Conservation (phyloP, 2,329 filamentous ascomycete genomes). For the Kalaharituber pfeilii region DNA sequence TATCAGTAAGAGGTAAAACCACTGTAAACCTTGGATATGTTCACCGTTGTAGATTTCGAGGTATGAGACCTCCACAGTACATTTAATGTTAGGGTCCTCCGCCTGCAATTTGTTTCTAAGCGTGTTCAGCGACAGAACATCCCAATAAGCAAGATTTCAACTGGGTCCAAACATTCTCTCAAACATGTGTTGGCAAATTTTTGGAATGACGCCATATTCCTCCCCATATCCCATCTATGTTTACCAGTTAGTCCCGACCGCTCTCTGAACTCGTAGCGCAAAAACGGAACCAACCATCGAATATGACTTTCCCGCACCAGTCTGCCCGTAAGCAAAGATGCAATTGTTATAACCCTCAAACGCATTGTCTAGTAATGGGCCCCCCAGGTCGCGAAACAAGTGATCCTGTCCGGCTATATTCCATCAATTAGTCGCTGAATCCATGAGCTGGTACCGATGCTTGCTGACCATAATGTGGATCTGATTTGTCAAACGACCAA, state of each 20-base stretch:
- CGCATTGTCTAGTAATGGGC: constrained; percentile 86
- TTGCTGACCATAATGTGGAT: constrained; percentile 47
- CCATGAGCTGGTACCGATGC: background rate
- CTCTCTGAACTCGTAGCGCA: background rate
- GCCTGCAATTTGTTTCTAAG: constrained; percentile 32
- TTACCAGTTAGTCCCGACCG: constrained; percentile 9
- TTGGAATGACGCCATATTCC: constrained; percentile 87
- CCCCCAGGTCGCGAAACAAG: constrained; percentile 72
- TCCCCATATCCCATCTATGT: constrained; percentile 88
- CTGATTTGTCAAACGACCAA: constrained; percentile 84
- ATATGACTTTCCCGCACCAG: constrained; percentile 95
- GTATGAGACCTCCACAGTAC: constrained; percentile 95
- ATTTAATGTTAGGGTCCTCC: constrained; percentile 57
- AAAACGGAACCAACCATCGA: constrained; percentile 42
- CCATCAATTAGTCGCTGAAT: background rate
- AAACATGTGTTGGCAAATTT: constrained; percentile 97
- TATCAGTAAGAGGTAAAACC: constrained; percentile 1
- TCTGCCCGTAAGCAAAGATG: constrained; percentile 98
- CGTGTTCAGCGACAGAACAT: background rate
- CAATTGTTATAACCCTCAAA: constrained; percentile 99
- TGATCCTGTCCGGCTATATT: constrained; percentile 55
- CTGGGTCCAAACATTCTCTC: constrained; percentile 46
- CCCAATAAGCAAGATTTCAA: background rate
- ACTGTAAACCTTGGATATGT: background rate
- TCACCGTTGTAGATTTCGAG: constrained; percentile 82